A percentile compares a stretch with the other conserved stretches of the same genome.
Conservation (phyloP, 148 eudicot species). For the Limonium bicolor region DNA sequence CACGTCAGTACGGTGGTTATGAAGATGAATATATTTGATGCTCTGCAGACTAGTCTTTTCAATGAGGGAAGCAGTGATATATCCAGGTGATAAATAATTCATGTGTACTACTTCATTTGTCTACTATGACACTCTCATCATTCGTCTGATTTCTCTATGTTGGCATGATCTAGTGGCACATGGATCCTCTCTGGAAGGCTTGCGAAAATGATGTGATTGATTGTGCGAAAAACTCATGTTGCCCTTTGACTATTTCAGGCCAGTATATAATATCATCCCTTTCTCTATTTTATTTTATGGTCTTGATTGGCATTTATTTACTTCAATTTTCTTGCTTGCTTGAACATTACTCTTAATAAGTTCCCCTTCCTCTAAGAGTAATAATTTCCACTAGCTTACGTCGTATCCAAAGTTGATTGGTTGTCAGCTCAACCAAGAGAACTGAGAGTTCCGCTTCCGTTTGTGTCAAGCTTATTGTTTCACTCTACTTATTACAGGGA, state of each 20-base stretch:
- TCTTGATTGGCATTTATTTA: too few relatives aligned
- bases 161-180: slow-evolving; percentile 38
- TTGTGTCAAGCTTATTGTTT: too few relatives aligned
- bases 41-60: slow-evolving; percentile 37
- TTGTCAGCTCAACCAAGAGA: too few relatives aligned
- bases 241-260: slow-evolving; percentile 85
- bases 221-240: slow-evolving; percentile 53
- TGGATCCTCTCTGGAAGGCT: slow-evolving; percentile 90
- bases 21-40: slow-evolving; percentile 72
- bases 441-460: too few relatives aligned
- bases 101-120: background rate
- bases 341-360: too few relatives aligned
- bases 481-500: too few relatives aligned
- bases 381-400: too few relatives aligned
- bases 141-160: slow-evolving; percentile 4
- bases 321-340: too few relatives aligned
- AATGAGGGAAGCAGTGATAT: slow-evolving; percentile 22
- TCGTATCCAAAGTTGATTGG: too few relatives aligned
- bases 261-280: too few relatives aligned
- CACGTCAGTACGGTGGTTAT: slow-evolving; percentile 35
- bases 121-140: background rate
- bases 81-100: slow-evolving; percentile 40
- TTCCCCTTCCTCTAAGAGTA: too few relatives aligned
- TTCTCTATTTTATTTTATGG: too few relatives aligned
- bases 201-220: slow-evolving; percentile 79